Evolutionary conservation across 805 yeast genomes (phyloP), one percentile per base, ranked within the genome.

Genomic region (Metschnikowia cubensis): DNA sequence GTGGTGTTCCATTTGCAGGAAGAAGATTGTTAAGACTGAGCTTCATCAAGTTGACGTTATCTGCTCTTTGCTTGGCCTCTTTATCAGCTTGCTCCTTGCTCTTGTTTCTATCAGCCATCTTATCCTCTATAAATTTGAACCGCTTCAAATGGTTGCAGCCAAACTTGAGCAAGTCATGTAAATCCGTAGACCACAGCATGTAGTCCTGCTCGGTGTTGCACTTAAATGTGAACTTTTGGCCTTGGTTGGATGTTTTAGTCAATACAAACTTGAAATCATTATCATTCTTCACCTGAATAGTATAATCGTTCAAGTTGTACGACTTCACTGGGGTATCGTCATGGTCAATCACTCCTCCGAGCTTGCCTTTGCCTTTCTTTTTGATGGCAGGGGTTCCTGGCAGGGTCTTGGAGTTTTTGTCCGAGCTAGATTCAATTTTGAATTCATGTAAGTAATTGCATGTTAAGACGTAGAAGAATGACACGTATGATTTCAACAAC

Each of bases 181-280:
- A 64, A 60, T 83, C 85, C 29, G 71, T 74, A 34, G 70, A 65
- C 89, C 89, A 84, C 55, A 72, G 73, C 22, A 60, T 61, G 45
- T 76, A 76, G 46, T 79, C 79, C 34, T 65, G 70, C 14, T 57
- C 64, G 25, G 69, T 71, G 52, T 74, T 59, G 64, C 84, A 67
- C 67, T 75, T 69, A 62, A 78, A 78, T 1, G 74, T 68, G 43
- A 59, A 57, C 57, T 68, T 71, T 31, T 67, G 68, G 17, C 61
- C 52, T 17, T 57, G 49, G 50, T 66, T 64, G 11, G 67, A 57
- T 18, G 53, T 58, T 53, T 65, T 67, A 21, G 60, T 53, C 48
- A 73, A 56, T 21, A 67, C 61, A 49, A 73, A 72, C 54, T 72
- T 73, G 52, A 64, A 63, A 6, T 59, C 60, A 33, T 61, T 59